A percentile compares a stretch with the other conserved stretches of the same genome.
These are phyloP conservation scores for Leccinum barrowsii DNA, from an alignment of 768 basidiomycete genomes.

Conservation along the genomic window DNA sequence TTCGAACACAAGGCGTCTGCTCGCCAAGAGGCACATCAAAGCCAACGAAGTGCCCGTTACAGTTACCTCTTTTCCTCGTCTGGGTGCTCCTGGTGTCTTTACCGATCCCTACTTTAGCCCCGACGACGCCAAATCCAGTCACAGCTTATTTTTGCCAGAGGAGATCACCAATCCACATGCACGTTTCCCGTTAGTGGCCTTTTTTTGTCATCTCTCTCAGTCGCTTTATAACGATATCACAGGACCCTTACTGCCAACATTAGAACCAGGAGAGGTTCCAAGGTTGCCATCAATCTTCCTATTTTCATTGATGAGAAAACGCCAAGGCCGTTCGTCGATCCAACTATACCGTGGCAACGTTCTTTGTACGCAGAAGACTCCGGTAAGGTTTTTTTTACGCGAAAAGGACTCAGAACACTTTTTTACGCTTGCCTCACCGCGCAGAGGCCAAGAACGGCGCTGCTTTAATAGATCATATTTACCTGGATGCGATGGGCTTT, in stretches of 20 bases:
- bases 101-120: conserved; percentile 88
- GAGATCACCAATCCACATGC: conserved; percentile 97
- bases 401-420: conserved; percentile 8
- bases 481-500: conserved; percentile 99
- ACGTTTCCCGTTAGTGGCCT: conserved; percentile 84
- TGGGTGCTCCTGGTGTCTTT: conserved; percentile 87
- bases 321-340: conserved; percentile 86
- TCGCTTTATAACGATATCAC: conserved; percentile 15
- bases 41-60: conserved; percentile 88
- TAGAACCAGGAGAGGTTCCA: conserved; percentile 82
- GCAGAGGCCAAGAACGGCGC: conserved; percentile 88
- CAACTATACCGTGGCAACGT: conserved; percentile 87
- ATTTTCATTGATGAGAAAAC: conserved; percentile 87
- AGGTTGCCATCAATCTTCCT: conserved; percentile 94
- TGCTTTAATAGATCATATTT: conserved; percentile 86
- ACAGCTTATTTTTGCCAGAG: conserved; percentile 91
- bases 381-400: conserved; percentile 44
- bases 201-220: conserved; percentile 7
- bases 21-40: conserved; percentile 81
- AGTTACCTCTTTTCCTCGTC: conserved; percentile 90
- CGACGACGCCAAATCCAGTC: conserved; percentile 73
- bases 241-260: conserved; percentile 99
- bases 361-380: conserved; percentile 79
- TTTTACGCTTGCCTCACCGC: background rate
- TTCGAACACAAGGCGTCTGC: conserved; percentile 55